Conservation (phyloP, 495 filamentous ascomycete genomes). For the Penicillium ochrochloron region DNA sequence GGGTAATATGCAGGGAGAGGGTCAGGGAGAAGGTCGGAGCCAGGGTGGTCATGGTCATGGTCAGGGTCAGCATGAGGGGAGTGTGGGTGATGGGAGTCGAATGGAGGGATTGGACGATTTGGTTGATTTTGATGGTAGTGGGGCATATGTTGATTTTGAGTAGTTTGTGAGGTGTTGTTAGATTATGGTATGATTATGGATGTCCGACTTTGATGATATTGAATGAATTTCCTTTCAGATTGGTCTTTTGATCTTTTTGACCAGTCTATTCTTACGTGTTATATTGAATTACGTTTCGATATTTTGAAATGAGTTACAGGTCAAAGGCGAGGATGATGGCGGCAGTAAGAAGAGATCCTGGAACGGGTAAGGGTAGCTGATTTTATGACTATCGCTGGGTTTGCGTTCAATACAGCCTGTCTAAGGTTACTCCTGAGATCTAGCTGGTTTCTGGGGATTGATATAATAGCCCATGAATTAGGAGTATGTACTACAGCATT, state of each 20-base stretch:
- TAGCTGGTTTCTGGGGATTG: background rate
- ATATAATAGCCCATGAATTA: constrained; percentile 20
- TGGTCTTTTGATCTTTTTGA: no score
- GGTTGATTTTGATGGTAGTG: constrained; percentile 25
- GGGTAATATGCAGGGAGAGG: background rate
- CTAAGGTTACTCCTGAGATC: no score
- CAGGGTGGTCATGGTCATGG: no score
- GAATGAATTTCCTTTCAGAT: no score
- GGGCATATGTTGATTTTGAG: background rate
- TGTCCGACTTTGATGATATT: background rate
- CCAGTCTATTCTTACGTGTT: no score
- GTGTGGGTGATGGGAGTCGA: constrained; percentile 5
- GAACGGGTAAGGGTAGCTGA: no score
- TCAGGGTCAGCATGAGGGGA: background rate
- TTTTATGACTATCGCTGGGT: background rate
- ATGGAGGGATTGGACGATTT: constrained; percentile 27
- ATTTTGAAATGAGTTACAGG: no score
- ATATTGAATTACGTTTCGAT: no score
- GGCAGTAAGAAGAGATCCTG: no score
- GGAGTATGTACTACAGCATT: constrained; percentile 31
- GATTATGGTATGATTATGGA: background rate
- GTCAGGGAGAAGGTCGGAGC: background rate
- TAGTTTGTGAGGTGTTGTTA: background rate
- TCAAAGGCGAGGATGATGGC: no score
- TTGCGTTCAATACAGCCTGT: no score